Percentiles rank a stretch among this genome's conserved stretches.
These are phyloP conservation scores for Pisolithus tinctorius DNA, from an alignment of 768 basidiomycete species.

Conservation along the genomic window DNA sequence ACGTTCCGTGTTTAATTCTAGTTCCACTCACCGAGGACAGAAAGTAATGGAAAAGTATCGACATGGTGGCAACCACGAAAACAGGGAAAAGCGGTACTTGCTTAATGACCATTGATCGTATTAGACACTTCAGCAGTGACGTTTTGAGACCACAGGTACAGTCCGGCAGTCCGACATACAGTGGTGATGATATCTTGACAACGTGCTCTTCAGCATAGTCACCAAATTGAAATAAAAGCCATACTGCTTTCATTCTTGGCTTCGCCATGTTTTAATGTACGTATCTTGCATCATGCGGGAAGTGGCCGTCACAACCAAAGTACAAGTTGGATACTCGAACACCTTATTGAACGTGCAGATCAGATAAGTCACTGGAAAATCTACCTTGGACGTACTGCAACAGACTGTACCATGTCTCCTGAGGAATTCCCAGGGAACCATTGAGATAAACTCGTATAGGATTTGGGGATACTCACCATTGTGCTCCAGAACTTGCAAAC, in stretches of 20 bases:
- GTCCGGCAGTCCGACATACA: no score
- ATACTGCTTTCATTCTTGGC: slow-evolving; percentile 1
- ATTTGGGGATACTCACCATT: not conserved
- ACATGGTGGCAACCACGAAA: no score
- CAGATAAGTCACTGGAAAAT: not conserved
- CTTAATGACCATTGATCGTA: no score
- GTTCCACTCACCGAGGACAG: no score
- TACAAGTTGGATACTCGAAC: not conserved
- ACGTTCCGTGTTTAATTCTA: no score
- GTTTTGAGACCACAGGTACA: no score
- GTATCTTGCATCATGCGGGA: not conserved
- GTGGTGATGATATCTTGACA: no score
- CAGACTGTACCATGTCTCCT: slow-evolving; percentile 1
- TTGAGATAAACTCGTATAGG: not conserved
- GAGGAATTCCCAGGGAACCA: not conserved
- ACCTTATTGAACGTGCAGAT: not conserved
- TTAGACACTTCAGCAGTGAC: no score
- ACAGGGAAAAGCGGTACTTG: no score
- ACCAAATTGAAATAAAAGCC: not conserved
- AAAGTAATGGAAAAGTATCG: no score
- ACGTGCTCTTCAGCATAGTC: no score
- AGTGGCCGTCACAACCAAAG: not conserved
- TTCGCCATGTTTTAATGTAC: not conserved
- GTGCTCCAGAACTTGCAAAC: not conserved
- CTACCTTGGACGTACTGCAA: not conserved